Evolutionary conservation across 139 green algal genomes (phyloP).

Genomic region (Tetraselmis chui): DNA sequence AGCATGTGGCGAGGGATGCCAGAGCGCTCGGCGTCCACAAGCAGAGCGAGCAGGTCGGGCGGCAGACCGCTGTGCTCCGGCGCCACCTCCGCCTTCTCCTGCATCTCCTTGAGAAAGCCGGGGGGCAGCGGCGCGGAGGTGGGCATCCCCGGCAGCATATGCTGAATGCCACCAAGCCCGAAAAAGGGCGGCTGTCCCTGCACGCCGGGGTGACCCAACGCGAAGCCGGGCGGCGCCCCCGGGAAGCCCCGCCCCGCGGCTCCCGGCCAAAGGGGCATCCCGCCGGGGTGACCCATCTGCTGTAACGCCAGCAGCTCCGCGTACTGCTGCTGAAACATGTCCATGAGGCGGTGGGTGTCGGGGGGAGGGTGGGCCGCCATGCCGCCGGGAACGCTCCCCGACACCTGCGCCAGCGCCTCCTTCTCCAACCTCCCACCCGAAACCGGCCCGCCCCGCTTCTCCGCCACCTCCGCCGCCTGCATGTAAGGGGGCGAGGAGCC

Average conservation of each 20-base stretch:
- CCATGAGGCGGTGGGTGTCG: background rate
- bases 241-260: background rate
- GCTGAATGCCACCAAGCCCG: background rate
- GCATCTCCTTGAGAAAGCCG: background rate
- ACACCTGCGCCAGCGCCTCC: background rate
- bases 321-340: background rate
- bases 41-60: background rate
- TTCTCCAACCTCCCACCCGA: background rate
- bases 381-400: background rate
- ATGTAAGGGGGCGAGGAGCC: no score
- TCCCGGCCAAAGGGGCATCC: background rate
- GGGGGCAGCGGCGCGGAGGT: background rate
- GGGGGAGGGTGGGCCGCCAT: background rate
- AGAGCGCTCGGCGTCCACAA: background rate
- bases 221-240: background rate
- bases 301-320: background rate
- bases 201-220: background rate
- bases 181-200: background rate
- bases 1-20: background rate
- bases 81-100: background rate
- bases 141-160: background rate
- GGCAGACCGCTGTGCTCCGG: background rate
- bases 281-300: background rate
- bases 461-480: no score
- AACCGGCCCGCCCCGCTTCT: background rate